phyloP scores from a whole-genome alignment of 2,329 filamentous ascomycete genomes.

The Xylaria sp. region DNA sequence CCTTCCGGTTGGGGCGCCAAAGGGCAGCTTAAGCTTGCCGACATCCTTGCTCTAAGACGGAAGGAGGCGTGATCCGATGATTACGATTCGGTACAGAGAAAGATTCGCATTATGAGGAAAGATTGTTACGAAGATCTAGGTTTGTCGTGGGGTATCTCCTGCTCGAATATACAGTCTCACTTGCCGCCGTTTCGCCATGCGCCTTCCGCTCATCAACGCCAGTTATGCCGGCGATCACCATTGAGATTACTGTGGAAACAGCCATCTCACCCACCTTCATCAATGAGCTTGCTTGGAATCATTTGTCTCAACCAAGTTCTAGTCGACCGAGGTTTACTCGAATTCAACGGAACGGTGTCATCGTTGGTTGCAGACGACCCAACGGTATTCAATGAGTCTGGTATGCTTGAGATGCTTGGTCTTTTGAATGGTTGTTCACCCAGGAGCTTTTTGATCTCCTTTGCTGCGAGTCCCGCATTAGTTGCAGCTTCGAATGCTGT shows the following conservation, averaged over 20 bases:
- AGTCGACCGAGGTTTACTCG: background rate
- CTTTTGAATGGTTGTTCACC: constrained; percentile 1
- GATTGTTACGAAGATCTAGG: too few species aligned
- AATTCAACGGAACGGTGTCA: background rate
- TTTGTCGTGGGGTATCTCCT: too few species aligned
- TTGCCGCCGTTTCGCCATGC: background rate
- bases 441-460: constrained; percentile 22
- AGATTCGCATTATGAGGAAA: too few species aligned
- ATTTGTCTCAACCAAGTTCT: background rate
- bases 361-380: background rate
- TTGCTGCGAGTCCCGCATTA: constrained; percentile 21
- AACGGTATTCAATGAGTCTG: background rate
- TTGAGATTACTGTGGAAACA: background rate
- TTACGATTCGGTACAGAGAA: too few species aligned
- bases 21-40: constrained; percentile 59
- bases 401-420: background rate
- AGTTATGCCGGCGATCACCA: background rate
- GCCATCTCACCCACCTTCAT: too few species aligned
- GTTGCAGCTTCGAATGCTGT: constrained; percentile 21
- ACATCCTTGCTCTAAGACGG: constrained; percentile 58
- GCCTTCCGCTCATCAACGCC: background rate
- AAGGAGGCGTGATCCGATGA: constrained; percentile 20
- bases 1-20: constrained; percentile 80
- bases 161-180: background rate
- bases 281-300: too few species aligned